Evolutionary conservation across 2,329 filamentous ascomycete genomes (phyloP).

Genomic region (Chrysoporthe cubensis): DNA sequence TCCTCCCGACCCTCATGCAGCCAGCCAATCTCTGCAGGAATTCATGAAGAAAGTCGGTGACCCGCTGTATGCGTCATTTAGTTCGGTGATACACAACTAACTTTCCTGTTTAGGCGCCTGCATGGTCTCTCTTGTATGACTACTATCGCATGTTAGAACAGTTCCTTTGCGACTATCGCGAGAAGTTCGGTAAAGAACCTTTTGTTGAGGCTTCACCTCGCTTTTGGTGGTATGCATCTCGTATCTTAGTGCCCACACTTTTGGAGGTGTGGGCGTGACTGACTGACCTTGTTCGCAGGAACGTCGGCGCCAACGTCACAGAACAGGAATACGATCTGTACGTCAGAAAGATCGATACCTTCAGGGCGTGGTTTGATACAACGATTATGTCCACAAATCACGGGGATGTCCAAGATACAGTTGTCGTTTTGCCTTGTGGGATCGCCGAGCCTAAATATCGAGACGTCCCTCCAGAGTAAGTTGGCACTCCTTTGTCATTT

Average conservation of each 20-base stretch:
- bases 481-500: background rate
- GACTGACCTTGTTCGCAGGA: constrained; percentile 8
- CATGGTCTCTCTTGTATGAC: constrained; percentile 24
- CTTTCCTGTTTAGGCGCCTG: constrained; percentile 15
- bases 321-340: constrained; percentile 18
- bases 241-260: background rate
- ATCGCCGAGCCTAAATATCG: constrained; percentile 13
- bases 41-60: constrained; percentile 21
- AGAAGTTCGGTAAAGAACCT: constrained; percentile 16
- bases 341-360: constrained; percentile 12
- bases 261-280: too few relatives aligned
- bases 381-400: constrained; percentile 8
- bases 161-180: constrained; percentile 20
- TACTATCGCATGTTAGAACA: constrained; percentile 12
- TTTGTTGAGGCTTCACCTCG: constrained; percentile 21
- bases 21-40: constrained; percentile 7
- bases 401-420: background rate
- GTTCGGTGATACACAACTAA: background rate
- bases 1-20: constrained; percentile 1
- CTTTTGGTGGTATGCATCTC: constrained; percentile 12
- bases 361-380: constrained; percentile 25
- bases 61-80: background rate
- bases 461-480: constrained; percentile 19
- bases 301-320: constrained; percentile 17
- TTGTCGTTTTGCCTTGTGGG: constrained; percentile 21